A percentile compares a stretch with the other conserved stretches of the same genome.
Conservation (phyloP, 2,329 filamentous ascomycete genomes). For the Phialophora macrospora region DNA sequence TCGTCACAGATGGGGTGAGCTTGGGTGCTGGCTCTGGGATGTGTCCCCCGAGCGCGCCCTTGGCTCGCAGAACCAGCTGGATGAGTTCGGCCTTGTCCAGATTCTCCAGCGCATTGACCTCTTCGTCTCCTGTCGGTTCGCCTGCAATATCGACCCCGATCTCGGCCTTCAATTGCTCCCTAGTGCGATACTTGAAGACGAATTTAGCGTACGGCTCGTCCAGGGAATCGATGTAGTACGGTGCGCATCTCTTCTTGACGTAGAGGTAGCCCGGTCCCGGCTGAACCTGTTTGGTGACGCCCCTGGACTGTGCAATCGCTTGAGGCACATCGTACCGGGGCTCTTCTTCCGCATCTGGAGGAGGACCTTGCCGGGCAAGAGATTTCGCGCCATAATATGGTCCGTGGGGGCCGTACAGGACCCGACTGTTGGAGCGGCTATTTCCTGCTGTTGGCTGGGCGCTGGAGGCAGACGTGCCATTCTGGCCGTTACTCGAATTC, state of each 20-base stretch:
- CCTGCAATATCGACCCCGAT: conserved; percentile 31
- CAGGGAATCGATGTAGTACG: conserved; percentile 42
- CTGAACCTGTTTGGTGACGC: conserved; percentile 43
- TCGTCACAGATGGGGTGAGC: conserved; percentile 9
- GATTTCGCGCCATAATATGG: conserved; percentile 34
- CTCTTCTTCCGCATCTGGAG: conserved; percentile 36
- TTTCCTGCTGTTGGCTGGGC: conserved; percentile 5
- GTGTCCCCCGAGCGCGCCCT: conserved; percentile 31
- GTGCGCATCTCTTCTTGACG: conserved; percentile 41
- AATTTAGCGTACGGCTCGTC: conserved; percentile 44
- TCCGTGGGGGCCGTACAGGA: conserved; percentile 38
- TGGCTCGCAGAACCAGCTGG: conserved; percentile 35
- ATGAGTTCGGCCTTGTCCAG: conserved; percentile 36
- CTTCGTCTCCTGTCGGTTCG: conserved; percentile 35
- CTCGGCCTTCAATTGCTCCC: conserved; percentile 36
- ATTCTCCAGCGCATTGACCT: conserved; percentile 32
- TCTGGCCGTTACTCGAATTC: conserved; percentile 4
- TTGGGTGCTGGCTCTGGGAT: conserved; percentile 30
- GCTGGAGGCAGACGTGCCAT: conserved; percentile 14
- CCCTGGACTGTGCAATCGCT: conserved; percentile 25
- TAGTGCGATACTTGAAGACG: conserved; percentile 44
- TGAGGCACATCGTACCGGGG: conserved; percentile 39
- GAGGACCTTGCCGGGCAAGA: conserved; percentile 11
- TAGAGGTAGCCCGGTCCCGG: conserved; percentile 41
- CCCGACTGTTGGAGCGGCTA: conserved; percentile 3